Conservation (phyloP, 495 filamentous ascomycete genomes). For the Aspergillus homomorphus region DNA sequence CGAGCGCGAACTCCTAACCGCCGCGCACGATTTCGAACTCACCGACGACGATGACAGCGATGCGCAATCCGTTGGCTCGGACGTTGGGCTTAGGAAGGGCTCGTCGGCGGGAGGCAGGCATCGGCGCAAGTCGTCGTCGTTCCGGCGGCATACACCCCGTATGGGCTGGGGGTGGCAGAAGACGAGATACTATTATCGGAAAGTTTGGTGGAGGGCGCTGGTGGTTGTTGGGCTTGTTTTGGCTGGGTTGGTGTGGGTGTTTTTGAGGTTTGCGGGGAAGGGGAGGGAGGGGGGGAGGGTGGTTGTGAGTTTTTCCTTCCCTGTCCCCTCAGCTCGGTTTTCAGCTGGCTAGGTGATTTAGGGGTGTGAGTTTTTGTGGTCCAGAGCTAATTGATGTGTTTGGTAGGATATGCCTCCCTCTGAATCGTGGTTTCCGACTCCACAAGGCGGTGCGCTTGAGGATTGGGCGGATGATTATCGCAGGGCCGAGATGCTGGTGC, state of each 20-base stretch:
- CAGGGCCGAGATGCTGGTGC: slow-evolving; percentile 76
- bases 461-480: slow-evolving; percentile 76
- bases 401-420: slow-evolving; percentile 32
- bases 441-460: slow-evolving; percentile 69
- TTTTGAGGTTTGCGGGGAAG: slow-evolving; percentile 16
- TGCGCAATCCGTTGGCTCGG: not conserved
- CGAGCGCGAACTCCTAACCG: slow-evolving; percentile 26
- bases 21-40: slow-evolving; percentile 19
- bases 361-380: slow-evolving; percentile 15
- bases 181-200: slow-evolving; percentile 16
- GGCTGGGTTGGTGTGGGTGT: slow-evolving; percentile 21
- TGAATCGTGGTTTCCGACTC: slow-evolving; percentile 82
- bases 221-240: slow-evolving; percentile 20
- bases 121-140: slow-evolving; percentile 4
- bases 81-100: slow-evolving; percentile 10
- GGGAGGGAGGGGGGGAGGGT: not conserved
- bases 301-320: too few species aligned
- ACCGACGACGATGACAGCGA: slow-evolving; percentile 13
- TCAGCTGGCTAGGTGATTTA: too few species aligned
- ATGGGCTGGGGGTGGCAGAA: slow-evolving; percentile 14
- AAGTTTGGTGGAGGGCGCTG: slow-evolving; percentile 24
- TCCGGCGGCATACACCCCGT: slow-evolving; percentile 1
- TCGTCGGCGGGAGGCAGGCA: slow-evolving; percentile 3
- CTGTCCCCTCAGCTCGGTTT: too few species aligned
- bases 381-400: not conserved